Evolutionary conservation across 2,329 filamentous ascomycete genomes (phyloP), one percentile per base, ranked within the genome.

Genomic region (Purpureocillium takamizusanense): DNA sequence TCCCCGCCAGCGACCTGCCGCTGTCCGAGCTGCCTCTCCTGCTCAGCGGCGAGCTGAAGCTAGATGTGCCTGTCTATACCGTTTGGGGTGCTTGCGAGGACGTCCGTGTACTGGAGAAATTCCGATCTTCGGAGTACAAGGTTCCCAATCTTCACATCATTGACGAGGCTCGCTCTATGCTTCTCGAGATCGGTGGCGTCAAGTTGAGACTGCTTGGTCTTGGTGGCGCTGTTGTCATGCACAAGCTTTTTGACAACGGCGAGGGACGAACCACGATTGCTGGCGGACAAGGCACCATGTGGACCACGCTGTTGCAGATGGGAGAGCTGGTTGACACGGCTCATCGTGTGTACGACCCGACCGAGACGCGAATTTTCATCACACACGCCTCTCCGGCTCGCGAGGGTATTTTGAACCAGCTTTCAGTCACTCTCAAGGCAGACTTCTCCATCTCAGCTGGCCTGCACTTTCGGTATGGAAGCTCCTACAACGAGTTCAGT

Each of bases 21-120:
- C 81, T 98, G 38, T 98, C 92, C 41, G 89, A 98, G 67, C 79
- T 98, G 28, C 78, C 90, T 17, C 78, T 86, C 53, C 87, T 98
- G 51, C 76, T 98, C 48, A 85, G 79, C 63, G 89, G 89, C 61
- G 83, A 84, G 49, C 74, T 94, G 55, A 94, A 87, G 57, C 80
- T 98, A 41, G 89, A 98, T 45, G 84, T 98, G 41, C 92, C 92
- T 1, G 92, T 98, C 40, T 97, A 95, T 67, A 98, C 92, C 31
- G 92, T 98, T 29, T 98, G 92, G 92, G 92, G 92, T 58, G 92
- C 92, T 35, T 98, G 92, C 57, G 92, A 98, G 65, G 92, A 98
- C 72, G 92, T 98, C 15, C 83, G 92, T 41, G 92, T 98, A 21
- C 66, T 98, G 54, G 92, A 98, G 65, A 95, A 95, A 69, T 94